These are phyloP conservation scores for Euphrasia confusa DNA, from an alignment of 257 asterid species.

Conservation along the genomic window DNA sequence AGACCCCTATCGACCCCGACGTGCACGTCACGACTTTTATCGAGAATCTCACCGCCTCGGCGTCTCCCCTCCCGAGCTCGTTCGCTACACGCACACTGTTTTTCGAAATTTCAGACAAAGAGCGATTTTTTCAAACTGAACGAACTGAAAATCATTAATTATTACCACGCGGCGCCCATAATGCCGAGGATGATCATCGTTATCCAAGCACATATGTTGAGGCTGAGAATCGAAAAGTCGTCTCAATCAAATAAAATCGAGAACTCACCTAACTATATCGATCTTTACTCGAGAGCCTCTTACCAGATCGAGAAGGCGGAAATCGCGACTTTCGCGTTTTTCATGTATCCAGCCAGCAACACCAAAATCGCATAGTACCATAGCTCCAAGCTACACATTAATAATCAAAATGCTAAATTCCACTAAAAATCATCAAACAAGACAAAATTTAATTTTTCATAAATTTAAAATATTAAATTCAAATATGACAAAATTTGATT, in stretches of 20 bases:
- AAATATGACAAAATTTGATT: background rate
- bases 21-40: conserved; percentile 29
- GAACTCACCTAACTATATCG: too few relatives aligned
- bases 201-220: conserved; percentile 51
- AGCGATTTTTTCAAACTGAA: background rate
- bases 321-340: conserved; percentile 37
- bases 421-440: background rate
- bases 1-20: conserved; percentile 21
- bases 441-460: too few relatives aligned
- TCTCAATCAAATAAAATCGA: too few relatives aligned
- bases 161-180: conserved; percentile 62
- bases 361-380: conserved; percentile 47
- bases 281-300: background rate
- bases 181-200: conserved; percentile 52
- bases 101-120: background rate
- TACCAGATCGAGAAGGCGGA: conserved; percentile 45
- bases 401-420: background rate
- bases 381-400: conserved; percentile 32
- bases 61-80: conserved; percentile 48
- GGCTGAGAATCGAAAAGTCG: conserved; percentile 29
- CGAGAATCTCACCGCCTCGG: conserved; percentile 26
- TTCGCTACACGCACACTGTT: conserved; percentile 58
- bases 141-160: conserved; percentile 4
- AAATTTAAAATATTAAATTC: too few relatives aligned
- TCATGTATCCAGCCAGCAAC: conserved; percentile 39